Base-by-base conservation (phyloP, 306 rosid species). In the Albizia julibrissin region DNA sequence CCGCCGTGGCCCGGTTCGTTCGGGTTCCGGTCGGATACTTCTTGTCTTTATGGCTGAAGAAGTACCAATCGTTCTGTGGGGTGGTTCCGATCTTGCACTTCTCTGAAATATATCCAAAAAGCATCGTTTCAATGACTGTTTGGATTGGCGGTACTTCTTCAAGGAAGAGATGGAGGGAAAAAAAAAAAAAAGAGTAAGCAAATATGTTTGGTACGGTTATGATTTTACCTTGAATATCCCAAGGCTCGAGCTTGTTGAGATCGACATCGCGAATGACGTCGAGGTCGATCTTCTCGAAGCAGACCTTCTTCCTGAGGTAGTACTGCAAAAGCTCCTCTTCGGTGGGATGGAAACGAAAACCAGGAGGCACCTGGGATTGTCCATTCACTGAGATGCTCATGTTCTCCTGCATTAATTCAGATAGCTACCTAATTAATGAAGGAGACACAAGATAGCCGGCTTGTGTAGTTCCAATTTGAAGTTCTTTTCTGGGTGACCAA, bases 231-330 rank as follows among this genome's bases (percentile, higher is more conserved):
- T 91, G 99, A 10, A 95, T 93, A 67, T 95, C 99, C 99, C 99
- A 95, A 0, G 99, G 99, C 80, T 95, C 99, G 34, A 93, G 98
- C 87, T 95, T 95, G 85, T 95, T 95, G 83, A 95, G 99, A 91
- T 95, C 99, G 16, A 93, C 94, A 18, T 95, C 99, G 1, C 91
- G 92, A 72, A 95, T 95, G 0, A 95, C 99, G 46, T 95, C 94
- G 14, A 94, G 92, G 70, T 94, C 98, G 77, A 94, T 92, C 81
- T 87, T 88, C 80, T 94, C 91, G 64, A 80, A 86, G 11, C 94
- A 89, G 31, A 92, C 97, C 85, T 94, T 92, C 92, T 92, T 94
- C 85, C 90, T 87, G 67, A 94, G 83, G 85, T 94, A 94, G 88
- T 94, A 94, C 44, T 89, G 97, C 40, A 94, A 77, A n/a, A 94